Conservation (phyloP, 768 basidiomycete species). For the Lentinula edodes region DNA sequence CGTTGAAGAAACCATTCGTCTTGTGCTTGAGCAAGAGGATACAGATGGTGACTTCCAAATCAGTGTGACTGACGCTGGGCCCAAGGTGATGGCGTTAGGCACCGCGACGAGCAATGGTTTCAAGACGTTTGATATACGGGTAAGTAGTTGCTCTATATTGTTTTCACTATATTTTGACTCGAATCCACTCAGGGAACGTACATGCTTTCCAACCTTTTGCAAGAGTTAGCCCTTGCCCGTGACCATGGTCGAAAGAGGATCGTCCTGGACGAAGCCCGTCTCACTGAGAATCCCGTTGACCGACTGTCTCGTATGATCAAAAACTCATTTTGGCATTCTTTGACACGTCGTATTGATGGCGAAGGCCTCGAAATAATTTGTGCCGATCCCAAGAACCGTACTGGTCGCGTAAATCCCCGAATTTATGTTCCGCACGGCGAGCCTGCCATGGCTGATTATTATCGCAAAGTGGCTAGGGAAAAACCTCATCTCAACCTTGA, state of each 20-base stretch:
- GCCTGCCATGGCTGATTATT: constrained; percentile 93
- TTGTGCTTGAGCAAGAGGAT: constrained; percentile 96
- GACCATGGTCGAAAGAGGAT: constrained; percentile 95
- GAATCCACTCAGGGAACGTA: constrained; percentile 76
- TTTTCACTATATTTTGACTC: neutral
- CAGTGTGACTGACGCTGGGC: constrained; percentile 92
- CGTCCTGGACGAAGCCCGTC: constrained; percentile 96
- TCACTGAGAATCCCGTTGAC: constrained; percentile 97
- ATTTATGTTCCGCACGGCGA: constrained; percentile 95
- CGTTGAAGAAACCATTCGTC: constrained; percentile 95
- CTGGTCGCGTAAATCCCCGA: constrained; percentile 81
- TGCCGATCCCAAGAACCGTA: constrained; percentile 96
- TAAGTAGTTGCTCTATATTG: constrained; percentile 25
- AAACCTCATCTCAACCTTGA: constrained; percentile 94
- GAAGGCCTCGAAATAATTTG: constrained; percentile 97
- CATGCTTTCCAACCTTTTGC: constrained; percentile 98
- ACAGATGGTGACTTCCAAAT: constrained; percentile 97
- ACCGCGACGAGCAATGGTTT: constrained; percentile 97
- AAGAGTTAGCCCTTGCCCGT: constrained; percentile 93
- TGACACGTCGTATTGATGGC: constrained; percentile 94
- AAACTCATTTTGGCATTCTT: constrained; percentile 96
- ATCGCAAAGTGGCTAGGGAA: constrained; percentile 81
- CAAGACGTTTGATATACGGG: constrained; percentile 95
- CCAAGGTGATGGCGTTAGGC: constrained; percentile 92
- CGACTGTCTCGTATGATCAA: constrained; percentile 96